Evolutionary conservation across 2,329 filamentous ascomycete genomes (phyloP).

Genomic region (Balansia obtecta): DNA sequence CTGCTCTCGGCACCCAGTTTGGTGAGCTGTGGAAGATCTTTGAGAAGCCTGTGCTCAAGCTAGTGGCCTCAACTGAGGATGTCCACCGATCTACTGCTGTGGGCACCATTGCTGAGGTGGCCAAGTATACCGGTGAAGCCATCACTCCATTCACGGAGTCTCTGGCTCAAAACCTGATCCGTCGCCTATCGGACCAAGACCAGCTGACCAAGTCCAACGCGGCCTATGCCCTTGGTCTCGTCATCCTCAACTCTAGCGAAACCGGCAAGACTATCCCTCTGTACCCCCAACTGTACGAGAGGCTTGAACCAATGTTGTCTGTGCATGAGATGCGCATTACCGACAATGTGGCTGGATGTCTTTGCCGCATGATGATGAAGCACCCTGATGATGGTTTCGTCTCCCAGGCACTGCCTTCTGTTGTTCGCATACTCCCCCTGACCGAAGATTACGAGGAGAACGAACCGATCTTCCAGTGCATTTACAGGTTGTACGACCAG

Average conservation of each 20-base stretch:
- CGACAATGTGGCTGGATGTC: slow-evolving; percentile 87
- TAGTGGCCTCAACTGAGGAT: slow-evolving; percentile 71
- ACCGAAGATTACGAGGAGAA: slow-evolving; percentile 96
- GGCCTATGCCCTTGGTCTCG: slow-evolving; percentile 77
- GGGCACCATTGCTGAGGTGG: slow-evolving; percentile 83
- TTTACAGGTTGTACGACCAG: slow-evolving; percentile 69
- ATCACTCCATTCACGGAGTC: slow-evolving; percentile 69
- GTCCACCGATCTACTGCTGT: slow-evolving; percentile 84
- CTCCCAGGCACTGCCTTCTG: slow-evolving; percentile 64
- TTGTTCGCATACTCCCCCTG: slow-evolving; percentile 70
- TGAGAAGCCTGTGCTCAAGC: slow-evolving; percentile 82
- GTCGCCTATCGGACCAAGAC: slow-evolving; percentile 82
- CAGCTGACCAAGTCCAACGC: slow-evolving; percentile 90
- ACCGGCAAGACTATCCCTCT: slow-evolving; percentile 56
- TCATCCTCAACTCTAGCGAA: slow-evolving; percentile 71
- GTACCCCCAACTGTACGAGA: slow-evolving; percentile 67
- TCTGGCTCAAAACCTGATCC: slow-evolving; percentile 69
- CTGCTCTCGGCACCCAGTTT: slow-evolving; percentile 70
- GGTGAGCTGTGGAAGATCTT: slow-evolving; percentile 90
- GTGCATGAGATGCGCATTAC: slow-evolving; percentile 68
- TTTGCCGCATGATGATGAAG: slow-evolving; percentile 83
- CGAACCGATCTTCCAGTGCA: slow-evolving; percentile 81
- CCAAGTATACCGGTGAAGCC: slow-evolving; percentile 69
- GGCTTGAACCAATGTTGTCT: slow-evolving; percentile 75
- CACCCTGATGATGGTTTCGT: slow-evolving; percentile 76